Percentiles rank a stretch among this genome's conserved stretches.
These are phyloP conservation scores for Fusarium globosum DNA, from an alignment of 2,329 filamentous ascomycete genomes.

Conservation along the genomic window DNA sequence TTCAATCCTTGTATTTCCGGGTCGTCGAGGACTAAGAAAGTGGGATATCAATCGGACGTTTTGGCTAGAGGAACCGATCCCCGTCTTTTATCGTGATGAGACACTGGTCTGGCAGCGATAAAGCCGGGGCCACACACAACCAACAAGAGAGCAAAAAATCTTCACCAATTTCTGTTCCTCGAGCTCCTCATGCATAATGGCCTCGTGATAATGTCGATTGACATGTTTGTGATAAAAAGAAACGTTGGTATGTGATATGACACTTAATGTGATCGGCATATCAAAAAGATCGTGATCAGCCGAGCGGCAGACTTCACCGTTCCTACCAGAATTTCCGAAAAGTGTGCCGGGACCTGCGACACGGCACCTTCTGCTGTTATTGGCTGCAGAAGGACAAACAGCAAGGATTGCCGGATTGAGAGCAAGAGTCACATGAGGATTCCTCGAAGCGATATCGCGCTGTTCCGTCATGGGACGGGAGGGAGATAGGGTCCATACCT, in stretches of 20 bases:
- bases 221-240: background rate
- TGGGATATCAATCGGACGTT: slow-evolving; percentile 15
- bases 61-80: slow-evolving; percentile 22
- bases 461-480: background rate
- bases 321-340: slow-evolving; percentile 30
- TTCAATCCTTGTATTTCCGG: slow-evolving; percentile 15
- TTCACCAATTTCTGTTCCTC: slow-evolving; percentile 6
- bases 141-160: slow-evolving; percentile 3
- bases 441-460: slow-evolving; percentile 1
- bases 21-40: slow-evolving; percentile 4
- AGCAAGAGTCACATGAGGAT: slow-evolving; percentile 17
- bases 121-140: slow-evolving; percentile 22
- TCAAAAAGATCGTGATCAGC: slow-evolving; percentile 26
- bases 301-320: slow-evolving; percentile 17
- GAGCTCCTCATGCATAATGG: background rate
- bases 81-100: slow-evolving; percentile 32
- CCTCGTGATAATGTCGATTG: background rate
- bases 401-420: slow-evolving; percentile 9
- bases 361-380: slow-evolving; percentile 6
- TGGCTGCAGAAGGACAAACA: slow-evolving; percentile 5
- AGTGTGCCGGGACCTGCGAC: slow-evolving; percentile 11
- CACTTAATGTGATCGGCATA: slow-evolving; percentile 13
- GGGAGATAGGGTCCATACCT: background rate
- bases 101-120: slow-evolving; percentile 43
- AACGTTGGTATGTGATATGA: background rate